Evolutionary conservation across 176 grass and related monocot genomes (phyloP), one percentile per base, ranked within the genome.

Genomic region (Musa beccarii): DNA sequence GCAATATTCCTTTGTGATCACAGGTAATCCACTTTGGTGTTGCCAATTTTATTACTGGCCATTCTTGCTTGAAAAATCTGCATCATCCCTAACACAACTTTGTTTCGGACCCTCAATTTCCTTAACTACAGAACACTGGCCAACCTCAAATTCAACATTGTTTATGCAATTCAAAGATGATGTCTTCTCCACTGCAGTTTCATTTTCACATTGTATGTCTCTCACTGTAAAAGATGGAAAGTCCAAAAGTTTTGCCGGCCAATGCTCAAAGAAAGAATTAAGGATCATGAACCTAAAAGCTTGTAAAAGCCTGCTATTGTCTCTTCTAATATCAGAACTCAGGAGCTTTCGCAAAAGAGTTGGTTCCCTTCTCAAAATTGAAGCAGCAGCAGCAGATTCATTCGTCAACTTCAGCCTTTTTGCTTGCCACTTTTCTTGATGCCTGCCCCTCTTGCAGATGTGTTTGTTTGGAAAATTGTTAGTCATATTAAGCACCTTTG

Each of bases 271-370:
- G 79, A 99, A 99, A 71, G 84, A 89, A 92, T 99, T 99, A 72
- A 86, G 53, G 77, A 68, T 52, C 80, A 92, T 89, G 82, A 94
- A 94, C 77, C 81, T 89, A 75, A 94, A 94, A 34, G 80, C 66
- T 54, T 94, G 90, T 17, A 93, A 76, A 67, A 98, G 73, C 53
- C 69, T 86, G 51, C 72, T 75, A n/a, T 84, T 98, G 73, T 98
- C 95, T 81, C 90, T 86, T 78, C 84, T 98, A 54, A 98, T 85
- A 66, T 98, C 86, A 1, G 88, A 12, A 13, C 53, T 89, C 52
- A 91, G 82, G 84, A 99, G 95, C 83, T 99, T 99, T 82, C 87
- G 83, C 52, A 99, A 68, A 49, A 99, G 89, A 59, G 84, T 87
- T 76, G 88, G 88, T 63, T 94, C 90, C 83, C 84, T 81, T 17